A percentile compares a stretch with the other conserved stretches of the same genome.
These are phyloP conservation scores for Ramalina peruviana DNA, from an alignment of 495 filamentous ascomycete genomes.

Conservation along the genomic window DNA sequence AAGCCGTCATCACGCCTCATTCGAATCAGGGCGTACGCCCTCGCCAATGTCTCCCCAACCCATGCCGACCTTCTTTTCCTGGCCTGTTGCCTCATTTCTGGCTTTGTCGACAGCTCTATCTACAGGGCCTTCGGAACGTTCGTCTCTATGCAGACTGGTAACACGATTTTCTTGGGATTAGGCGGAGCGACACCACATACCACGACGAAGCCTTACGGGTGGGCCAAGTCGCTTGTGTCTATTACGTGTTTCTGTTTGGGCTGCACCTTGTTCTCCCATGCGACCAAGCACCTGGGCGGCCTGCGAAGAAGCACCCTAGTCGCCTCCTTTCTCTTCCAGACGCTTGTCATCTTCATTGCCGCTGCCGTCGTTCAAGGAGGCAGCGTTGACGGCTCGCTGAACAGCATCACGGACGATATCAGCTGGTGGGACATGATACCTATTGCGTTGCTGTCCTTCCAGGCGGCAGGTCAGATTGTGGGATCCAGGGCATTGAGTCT, in stretches of 20 bases:
- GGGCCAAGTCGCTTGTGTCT: conserved; percentile 50
- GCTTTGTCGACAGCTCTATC: conserved; percentile 36
- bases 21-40: conserved; percentile 13
- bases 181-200: conserved; percentile 39
- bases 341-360: conserved; percentile 39
- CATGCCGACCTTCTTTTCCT: conserved; percentile 31
- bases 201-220: conserved; percentile 38
- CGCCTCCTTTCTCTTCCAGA: conserved; percentile 44
- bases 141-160: conserved; percentile 46
- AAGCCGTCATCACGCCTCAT: not conserved
- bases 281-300: conserved; percentile 24
- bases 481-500: conserved; percentile 47
- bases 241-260: conserved; percentile 43
- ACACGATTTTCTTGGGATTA: conserved; percentile 54
- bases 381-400: conserved; percentile 23
- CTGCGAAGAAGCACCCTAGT: conserved; percentile 39
- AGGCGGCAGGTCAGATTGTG: conserved; percentile 56
- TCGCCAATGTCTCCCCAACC: conserved; percentile 22
- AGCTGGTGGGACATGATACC: conserved; percentile 32
- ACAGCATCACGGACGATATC: conserved; percentile 22
- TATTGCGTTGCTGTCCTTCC: conserved; percentile 53
- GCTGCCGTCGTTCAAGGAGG: conserved; percentile 41
- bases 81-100: conserved; percentile 35
- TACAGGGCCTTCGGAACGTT: conserved; percentile 42
- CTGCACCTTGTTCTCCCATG: conserved; percentile 31